These are phyloP conservation scores for Rhodotorula kratochvilovae DNA, from an alignment of 768 basidiomycete species.

Conservation along the genomic window DNA sequence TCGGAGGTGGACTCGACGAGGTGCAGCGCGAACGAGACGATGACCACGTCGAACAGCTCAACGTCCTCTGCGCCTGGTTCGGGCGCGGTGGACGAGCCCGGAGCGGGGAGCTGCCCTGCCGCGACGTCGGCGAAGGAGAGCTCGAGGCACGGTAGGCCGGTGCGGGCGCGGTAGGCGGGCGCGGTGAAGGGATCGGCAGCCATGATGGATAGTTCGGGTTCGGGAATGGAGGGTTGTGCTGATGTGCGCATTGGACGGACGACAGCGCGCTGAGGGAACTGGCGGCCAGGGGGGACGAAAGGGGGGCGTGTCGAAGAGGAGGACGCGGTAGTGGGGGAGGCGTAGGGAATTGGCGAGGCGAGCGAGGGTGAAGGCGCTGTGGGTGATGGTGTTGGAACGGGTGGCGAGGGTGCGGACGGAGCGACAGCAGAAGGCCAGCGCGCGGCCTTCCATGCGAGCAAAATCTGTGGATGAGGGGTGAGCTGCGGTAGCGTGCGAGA, in stretches of 20 bases:
- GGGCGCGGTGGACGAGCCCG: neutral
- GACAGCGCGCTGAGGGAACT: conserved; percentile 16
- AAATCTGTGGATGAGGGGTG: neutral
- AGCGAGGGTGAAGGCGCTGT: neutral
- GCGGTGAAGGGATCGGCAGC: conserved; percentile 56
- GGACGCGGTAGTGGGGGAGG: neutral
- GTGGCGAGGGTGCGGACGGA: neutral
- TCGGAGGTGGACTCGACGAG: conserved; percentile 61
- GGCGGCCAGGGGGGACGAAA: conserved; percentile 5
- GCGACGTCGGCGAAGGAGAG: conserved; percentile 64
- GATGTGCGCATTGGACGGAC: neutral
- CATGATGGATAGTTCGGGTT: conserved; percentile 1
- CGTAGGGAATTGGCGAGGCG: neutral
- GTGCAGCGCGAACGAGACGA: conserved; percentile 72
- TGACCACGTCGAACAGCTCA: conserved; percentile 57
- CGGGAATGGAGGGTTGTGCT: neutral
- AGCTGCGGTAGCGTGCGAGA: neutral
- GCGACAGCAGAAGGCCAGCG: conserved; percentile 5
- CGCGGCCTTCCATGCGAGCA: conserved; percentile 11
- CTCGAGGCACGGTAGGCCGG: conserved; percentile 56
- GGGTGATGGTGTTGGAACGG: neutral
- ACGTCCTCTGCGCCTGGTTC: neutral
- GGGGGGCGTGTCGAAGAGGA: neutral
- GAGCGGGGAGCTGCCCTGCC: conserved; percentile 19
- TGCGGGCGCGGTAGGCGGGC: conserved; percentile 58